Percentiles rank a stretch among this genome's conserved stretches.
Conservation (phyloP, 1,284 basidiomycete species). For the Phellopilus nigrolimitatus region DNA sequence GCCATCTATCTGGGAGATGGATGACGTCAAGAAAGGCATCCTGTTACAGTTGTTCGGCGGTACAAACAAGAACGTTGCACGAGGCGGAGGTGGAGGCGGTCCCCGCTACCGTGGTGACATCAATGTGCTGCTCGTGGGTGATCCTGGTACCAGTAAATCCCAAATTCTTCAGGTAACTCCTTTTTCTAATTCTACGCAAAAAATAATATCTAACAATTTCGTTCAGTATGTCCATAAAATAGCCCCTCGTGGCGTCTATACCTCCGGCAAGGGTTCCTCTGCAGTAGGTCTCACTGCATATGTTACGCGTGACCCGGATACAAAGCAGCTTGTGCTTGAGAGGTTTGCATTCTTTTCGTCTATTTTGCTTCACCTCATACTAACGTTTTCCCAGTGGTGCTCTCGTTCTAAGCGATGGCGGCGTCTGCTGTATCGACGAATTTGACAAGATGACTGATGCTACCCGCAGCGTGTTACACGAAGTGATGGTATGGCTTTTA, state of each 20-base stretch:
- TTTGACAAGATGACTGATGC: conserved; percentile 99
- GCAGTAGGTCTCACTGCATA: conserved; percentile 98
- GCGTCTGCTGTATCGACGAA: conserved; percentile 99
- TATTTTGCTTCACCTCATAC: background rate
- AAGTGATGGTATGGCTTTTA: conserved; percentile 82
- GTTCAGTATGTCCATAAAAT: conserved; percentile 96
- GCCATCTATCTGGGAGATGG: conserved; percentile 97
- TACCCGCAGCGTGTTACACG: conserved; percentile 93
- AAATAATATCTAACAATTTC: background rate
- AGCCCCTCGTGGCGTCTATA: conserved; percentile 94
- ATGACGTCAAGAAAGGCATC: conserved; percentile 98
- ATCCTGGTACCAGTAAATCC: conserved; percentile 96
- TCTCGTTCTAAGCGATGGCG: conserved; percentile 93
- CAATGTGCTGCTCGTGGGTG: conserved; percentile 95
- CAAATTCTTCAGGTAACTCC: conserved; percentile 84
- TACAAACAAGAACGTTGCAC: conserved; percentile 92
- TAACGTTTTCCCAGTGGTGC: conserved; percentile 66
- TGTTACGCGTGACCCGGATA: conserved; percentile 96
- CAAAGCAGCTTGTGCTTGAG: conserved; percentile 95
- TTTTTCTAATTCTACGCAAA: background rate
- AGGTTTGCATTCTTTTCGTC: conserved; percentile 73
- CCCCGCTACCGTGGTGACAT: conserved; percentile 97
- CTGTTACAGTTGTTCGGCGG: conserved; percentile 95
- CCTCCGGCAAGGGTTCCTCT: conserved; percentile 96
- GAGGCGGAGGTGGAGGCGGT: conserved; percentile 92